These are phyloP conservation scores for Citrus mangshanensis DNA, from an alignment of 345 rosid species.

Conservation along the genomic window DNA sequence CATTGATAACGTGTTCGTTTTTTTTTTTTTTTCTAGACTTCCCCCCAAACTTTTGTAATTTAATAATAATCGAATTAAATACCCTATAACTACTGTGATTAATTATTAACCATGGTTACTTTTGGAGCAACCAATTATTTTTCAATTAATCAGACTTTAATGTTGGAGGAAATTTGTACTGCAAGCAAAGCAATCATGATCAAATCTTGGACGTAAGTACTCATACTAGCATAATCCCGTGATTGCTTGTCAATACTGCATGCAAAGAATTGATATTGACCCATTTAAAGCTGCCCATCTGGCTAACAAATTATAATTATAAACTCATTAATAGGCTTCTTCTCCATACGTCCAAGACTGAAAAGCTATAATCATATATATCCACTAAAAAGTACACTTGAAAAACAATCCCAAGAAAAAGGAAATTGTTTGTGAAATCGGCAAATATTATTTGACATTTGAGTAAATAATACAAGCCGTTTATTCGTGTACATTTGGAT, in stretches of 20 bases:
- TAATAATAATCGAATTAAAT: not conserved
- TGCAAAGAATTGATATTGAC: not conserved
- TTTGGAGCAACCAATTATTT: not conserved
- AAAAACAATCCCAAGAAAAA: too few relatives aligned
- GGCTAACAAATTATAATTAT: not conserved
- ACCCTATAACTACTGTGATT: not conserved
- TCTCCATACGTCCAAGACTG: not conserved
- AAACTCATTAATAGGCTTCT: not conserved
- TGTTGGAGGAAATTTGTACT: slow-evolving; percentile 3
- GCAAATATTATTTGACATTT: too few relatives aligned
- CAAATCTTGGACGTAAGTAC: slow-evolving; percentile 7
- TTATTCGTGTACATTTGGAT: not conserved
- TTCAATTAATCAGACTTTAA: not conserved
- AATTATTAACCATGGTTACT: not conserved
- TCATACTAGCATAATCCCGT: not conserved
- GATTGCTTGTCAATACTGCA: slow-evolving; percentile 2
- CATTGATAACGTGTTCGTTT: not conserved
- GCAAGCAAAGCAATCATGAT: slow-evolving; percentile 21
- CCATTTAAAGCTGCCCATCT: slow-evolving; percentile 4
- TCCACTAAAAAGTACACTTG: not conserved
- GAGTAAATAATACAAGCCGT: not conserved
- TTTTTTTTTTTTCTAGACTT: not conserved
- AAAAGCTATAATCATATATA: not conserved
- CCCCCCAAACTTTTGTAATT: not conserved
- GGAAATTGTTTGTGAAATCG: too few relatives aligned